phyloP scores from a whole-genome alignment of 306 rosid species.

The Prunus campanulata region DNA sequence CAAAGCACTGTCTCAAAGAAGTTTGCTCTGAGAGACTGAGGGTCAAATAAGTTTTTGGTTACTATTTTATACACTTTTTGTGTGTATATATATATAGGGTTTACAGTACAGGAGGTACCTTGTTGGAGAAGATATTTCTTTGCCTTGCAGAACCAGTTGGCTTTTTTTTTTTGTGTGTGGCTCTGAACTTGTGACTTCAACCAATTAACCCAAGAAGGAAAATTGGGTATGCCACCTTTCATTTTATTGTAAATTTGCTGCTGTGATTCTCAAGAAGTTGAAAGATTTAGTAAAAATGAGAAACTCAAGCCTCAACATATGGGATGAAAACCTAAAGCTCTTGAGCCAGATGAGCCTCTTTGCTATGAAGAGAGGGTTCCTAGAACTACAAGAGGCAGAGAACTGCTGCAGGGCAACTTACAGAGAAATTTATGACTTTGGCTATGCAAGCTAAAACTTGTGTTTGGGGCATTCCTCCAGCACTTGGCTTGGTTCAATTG shows the following conservation, averaged over 20 bases:
- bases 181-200: not conserved
- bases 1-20: not conserved
- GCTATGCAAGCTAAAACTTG: slow-evolving; percentile 22
- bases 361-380: not conserved
- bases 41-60: not conserved
- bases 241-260: not conserved
- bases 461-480: slow-evolving; percentile 6
- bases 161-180: not conserved
- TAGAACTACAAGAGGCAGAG: slow-evolving; percentile 23
- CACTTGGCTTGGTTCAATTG: slow-evolving; percentile 13
- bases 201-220: not conserved
- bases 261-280: not conserved
- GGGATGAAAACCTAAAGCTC: no score
- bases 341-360: no score
- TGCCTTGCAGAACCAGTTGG: not conserved
- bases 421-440: slow-evolving; percentile 22
- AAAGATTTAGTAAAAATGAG: not conserved
- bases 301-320: not conserved
- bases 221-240: not conserved
- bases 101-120: not conserved
- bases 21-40: not conserved
- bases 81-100: not conserved
- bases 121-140: not conserved
- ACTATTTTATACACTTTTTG: not conserved
- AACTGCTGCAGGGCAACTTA: slow-evolving; percentile 29